Conservation (phyloP, 1,284 basidiomycete genomes). For the Fomitopsis schrenkii region DNA sequence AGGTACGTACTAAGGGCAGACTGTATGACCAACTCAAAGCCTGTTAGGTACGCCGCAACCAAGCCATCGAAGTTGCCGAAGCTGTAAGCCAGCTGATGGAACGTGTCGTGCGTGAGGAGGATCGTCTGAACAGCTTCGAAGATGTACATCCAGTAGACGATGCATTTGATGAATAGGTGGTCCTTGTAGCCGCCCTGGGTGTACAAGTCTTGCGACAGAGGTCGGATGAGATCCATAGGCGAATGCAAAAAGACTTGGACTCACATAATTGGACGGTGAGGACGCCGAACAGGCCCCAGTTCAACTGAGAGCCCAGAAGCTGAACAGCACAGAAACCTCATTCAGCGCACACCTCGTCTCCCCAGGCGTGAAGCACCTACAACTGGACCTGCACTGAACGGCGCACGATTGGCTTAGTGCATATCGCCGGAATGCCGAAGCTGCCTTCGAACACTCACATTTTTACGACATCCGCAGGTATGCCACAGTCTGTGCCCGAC, state of each 20-base stretch:
- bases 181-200: constrained; percentile 23
- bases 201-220: constrained; percentile 20
- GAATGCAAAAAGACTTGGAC: neutral
- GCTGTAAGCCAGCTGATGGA: neutral
- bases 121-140: neutral
- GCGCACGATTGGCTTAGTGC: neutral
- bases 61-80: neutral
- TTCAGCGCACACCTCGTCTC: neutral
- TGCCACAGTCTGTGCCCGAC: neutral
- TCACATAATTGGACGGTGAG: constrained; percentile 19
- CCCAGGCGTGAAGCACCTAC: neutral
- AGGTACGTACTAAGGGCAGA: neutral
- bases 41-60: neutral
- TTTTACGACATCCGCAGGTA: neutral
- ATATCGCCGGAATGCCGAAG: neutral
- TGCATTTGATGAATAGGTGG: constrained; percentile 11
- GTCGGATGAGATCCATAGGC: neutral
- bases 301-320: constrained; percentile 18
- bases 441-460: neutral
- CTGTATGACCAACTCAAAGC: constrained; percentile 1
- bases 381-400: neutral
- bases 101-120: neutral
- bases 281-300: constrained; percentile 24
- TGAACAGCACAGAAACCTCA: neutral
- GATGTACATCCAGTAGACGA: constrained; percentile 12